phyloP scores from a whole-genome alignment of 2,329 filamentous ascomycete genomes.

The Conoideocrella luteorostrata region DNA sequence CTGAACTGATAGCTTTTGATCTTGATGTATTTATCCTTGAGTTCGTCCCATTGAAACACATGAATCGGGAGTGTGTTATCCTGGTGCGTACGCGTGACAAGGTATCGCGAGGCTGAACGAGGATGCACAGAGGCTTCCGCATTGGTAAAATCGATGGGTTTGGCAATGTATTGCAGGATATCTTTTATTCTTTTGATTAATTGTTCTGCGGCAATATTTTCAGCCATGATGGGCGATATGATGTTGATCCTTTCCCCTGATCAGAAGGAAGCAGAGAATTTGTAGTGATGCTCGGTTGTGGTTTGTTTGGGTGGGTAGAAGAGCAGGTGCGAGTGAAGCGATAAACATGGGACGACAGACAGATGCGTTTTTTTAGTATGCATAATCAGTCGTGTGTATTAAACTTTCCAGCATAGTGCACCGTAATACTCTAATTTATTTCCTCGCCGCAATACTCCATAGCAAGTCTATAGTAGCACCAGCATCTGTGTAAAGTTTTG shows the following conservation, averaged over 20 bases:
- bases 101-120: not conserved
- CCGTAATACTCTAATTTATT: too few species aligned
- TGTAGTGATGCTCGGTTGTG: too few species aligned
- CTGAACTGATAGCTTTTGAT: slow-evolving; percentile 11
- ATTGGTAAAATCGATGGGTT: not conserved
- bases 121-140: not conserved
- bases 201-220: not conserved
- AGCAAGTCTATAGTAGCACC: too few species aligned
- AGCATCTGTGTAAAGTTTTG: too few species aligned
- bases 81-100: not conserved
- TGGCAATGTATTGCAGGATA: not conserved
- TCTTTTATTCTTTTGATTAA: not conserved
- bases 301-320: too few species aligned
- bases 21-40: slow-evolving; percentile 5
- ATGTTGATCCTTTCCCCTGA: too few species aligned
- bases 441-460: too few species aligned
- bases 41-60: slow-evolving; percentile 10
- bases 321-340: not conserved
- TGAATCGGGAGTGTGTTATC: slow-evolving; percentile 8
- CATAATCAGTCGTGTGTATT: not conserved
- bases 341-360: not conserved
- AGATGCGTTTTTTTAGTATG: not conserved
- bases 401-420: too few species aligned
- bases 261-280: too few species aligned
- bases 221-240: not conserved